A percentile compares a stretch with the other conserved stretches of the same genome.
These are phyloP conservation scores for Lolium multiflorum DNA, from an alignment of 176 grass and related monocot species.

Conservation along the genomic window DNA sequence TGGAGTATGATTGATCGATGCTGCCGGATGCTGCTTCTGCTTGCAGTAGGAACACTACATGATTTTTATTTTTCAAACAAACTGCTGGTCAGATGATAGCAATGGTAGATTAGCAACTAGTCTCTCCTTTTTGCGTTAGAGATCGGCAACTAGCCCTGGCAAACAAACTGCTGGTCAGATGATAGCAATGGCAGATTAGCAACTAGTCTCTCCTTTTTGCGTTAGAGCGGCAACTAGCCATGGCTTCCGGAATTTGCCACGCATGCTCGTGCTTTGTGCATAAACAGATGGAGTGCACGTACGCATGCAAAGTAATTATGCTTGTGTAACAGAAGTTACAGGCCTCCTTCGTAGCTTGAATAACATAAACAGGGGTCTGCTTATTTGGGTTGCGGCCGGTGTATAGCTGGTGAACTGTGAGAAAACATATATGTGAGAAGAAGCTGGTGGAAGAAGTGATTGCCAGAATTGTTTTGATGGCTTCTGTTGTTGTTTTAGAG, in stretches of 20 bases:
- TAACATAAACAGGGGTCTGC: too few species aligned
- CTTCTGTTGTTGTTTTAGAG: too few species aligned
- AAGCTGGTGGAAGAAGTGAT: too few species aligned
- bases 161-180: not conserved
- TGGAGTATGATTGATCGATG: not conserved
- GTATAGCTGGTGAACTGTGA: too few species aligned
- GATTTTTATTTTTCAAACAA: not conserved
- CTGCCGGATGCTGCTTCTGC: not conserved
- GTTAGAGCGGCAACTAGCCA: not conserved
- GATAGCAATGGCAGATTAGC: not conserved
- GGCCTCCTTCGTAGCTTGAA: not conserved
- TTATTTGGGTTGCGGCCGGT: too few species aligned
- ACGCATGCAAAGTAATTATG: not conserved
- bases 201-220: too few species aligned
- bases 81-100: not conserved
- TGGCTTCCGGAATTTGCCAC: not conserved
- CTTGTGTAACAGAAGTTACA: not conserved
- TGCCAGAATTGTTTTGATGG: too few species aligned
- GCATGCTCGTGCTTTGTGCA: not conserved
- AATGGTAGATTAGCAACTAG: not conserved
- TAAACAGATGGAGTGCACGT: not conserved
- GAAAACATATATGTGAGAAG: too few species aligned
- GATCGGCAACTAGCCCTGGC: not conserved
- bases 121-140: not conserved
- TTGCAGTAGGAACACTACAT: not conserved